A percentile compares a stretch with the other conserved stretches of the same genome.
Evolutionary conservation across 495 filamentous ascomycete genomes (phyloP).

Genomic region (Penicillium atrosanguineum): DNA sequence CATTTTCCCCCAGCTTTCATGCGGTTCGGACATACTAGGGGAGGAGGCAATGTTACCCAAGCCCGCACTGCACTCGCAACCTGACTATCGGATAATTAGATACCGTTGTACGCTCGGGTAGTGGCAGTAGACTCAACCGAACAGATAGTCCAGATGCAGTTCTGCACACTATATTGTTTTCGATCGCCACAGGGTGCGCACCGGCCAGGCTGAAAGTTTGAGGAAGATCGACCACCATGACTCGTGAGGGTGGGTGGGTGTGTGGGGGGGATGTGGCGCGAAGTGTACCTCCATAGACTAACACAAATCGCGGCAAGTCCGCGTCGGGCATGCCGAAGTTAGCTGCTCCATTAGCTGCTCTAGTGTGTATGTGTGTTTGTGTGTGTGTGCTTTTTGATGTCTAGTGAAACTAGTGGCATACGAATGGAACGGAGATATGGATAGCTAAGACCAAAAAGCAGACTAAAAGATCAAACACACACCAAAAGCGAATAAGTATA

Average conservation of each 20-base stretch:
- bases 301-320: not conserved
- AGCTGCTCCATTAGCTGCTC: not conserved
- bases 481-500: not conserved
- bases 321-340: not conserved
- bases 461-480: no score
- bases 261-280: not conserved
- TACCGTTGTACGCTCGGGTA: slow-evolving; percentile 19
- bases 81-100: slow-evolving; percentile 17
- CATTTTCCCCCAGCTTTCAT: slow-evolving; percentile 5
- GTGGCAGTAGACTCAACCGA: slow-evolving; percentile 7
- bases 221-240: slow-evolving; percentile 7
- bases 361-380: no score
- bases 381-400: no score
- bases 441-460: not conserved
- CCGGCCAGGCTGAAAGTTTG: slow-evolving; percentile 6
- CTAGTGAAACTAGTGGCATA: no score
- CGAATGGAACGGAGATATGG: no score
- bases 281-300: not conserved
- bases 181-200: slow-evolving; percentile 20
- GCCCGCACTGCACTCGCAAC: not conserved
- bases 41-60: slow-evolving; percentile 20
- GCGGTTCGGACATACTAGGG: slow-evolving; percentile 17
- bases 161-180: slow-evolving; percentile 8
- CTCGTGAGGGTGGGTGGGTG: not conserved
- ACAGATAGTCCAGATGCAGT: slow-evolving; percentile 3